Conservation (phyloP, 306 rosid species). For the Acacia acuminata region DNA sequence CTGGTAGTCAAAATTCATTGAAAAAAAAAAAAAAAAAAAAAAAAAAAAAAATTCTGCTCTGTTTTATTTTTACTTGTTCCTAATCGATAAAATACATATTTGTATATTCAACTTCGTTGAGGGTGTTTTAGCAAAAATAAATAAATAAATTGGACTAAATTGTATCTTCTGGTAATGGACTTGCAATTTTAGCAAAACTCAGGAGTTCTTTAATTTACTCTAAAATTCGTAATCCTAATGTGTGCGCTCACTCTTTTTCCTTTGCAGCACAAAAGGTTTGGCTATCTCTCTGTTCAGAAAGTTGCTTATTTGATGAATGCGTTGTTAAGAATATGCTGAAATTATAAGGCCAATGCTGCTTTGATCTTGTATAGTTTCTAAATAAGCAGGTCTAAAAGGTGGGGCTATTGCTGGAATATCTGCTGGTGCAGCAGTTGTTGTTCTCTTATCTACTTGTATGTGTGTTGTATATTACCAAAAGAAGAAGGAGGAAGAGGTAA, state of each 20-base stretch:
- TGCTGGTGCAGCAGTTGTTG: conserved; percentile 52
- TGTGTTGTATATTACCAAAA: conserved; percentile 45
- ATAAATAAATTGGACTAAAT: neutral
- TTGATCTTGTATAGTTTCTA: conserved; percentile 31
- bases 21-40: neutral
- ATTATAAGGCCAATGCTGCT: conserved; percentile 11
- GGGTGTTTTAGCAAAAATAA: neutral
- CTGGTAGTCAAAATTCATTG: neutral
- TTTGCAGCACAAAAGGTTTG: conserved; percentile 53
- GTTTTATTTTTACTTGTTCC: too few species aligned
- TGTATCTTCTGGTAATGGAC: neutral
- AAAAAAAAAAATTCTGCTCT: neutral
- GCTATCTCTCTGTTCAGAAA: conserved; percentile 33
- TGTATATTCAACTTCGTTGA: neutral
- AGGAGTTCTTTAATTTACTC: neutral
- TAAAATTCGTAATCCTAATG: conserved; percentile 1
- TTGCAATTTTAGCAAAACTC: neutral
- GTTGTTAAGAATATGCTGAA: conserved; percentile 24
- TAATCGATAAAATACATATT: neutral
- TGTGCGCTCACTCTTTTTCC: conserved; percentile 2
- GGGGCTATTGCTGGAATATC: conserved; percentile 57
- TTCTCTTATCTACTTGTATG: conserved; percentile 43
- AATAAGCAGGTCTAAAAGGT: conserved; percentile 50
- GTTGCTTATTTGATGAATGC: conserved; percentile 19
- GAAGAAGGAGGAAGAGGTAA: conserved; percentile 36